Conservation (phyloP, 306 rosid species). For the Geum urbanum region DNA sequence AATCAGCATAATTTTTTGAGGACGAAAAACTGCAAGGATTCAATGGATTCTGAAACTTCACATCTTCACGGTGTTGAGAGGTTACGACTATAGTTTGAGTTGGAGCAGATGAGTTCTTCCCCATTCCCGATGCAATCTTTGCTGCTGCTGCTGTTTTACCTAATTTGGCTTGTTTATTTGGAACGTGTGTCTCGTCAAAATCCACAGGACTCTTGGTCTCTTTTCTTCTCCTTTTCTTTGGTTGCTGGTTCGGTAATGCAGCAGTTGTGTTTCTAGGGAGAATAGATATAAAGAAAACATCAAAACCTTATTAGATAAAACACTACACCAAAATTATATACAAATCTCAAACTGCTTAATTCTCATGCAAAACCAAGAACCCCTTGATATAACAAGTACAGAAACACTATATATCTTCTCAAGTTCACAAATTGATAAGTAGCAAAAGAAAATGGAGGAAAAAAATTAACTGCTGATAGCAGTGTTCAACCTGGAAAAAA, state of each 20-base stretch:
- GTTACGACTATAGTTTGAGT: slow-evolving; percentile 45
- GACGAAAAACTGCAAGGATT: slow-evolving; percentile 43
- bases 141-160: slow-evolving; percentile 55
- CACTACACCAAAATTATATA: neutral
- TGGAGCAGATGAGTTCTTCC: slow-evolving; percentile 43
- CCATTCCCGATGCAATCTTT: slow-evolving; percentile 46
- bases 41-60: slow-evolving; percentile 48
- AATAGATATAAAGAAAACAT: slow-evolving; percentile 18
- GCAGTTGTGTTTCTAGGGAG: slow-evolving; percentile 50
- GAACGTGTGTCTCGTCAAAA: slow-evolving; percentile 42
- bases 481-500: neutral
- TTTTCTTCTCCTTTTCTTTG: slow-evolving; percentile 91
- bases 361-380: neutral
- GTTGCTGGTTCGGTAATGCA: slow-evolving; percentile 75
- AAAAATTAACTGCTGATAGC: neutral
- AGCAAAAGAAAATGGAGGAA: neutral
- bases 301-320: slow-evolving; percentile 9
- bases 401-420: neutral
- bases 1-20: slow-evolving; percentile 58
- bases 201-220: slow-evolving; percentile 65
- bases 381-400: neutral
- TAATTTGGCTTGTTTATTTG: slow-evolving; percentile 58
- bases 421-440: neutral
- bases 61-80: slow-evolving; percentile 43
- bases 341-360: neutral